Conservation (phyloP, 2,329 filamentous ascomycete species). For the Dendrostoma leiphaemia region DNA sequence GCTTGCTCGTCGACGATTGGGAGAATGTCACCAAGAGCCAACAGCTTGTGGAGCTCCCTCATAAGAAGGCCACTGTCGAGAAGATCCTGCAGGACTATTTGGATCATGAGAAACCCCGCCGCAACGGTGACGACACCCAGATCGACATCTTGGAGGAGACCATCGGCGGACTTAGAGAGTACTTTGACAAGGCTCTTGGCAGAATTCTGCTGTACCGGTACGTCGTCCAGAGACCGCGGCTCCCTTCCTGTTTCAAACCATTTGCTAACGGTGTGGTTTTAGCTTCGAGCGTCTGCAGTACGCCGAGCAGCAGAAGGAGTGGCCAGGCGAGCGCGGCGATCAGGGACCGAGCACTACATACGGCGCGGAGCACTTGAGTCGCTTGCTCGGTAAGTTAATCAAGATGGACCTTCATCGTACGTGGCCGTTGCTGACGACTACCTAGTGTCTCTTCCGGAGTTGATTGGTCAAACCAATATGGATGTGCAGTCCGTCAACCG, state of each 20-base stretch:
- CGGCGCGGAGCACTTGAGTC: slow-evolving; percentile 86
- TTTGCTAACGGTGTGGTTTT: not conserved
- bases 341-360: slow-evolving; percentile 73
- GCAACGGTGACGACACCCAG: slow-evolving; percentile 65
- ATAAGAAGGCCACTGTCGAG: slow-evolving; percentile 65
- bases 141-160: slow-evolving; percentile 89
- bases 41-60: slow-evolving; percentile 82
- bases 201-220: slow-evolving; percentile 83
- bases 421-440: not conserved
- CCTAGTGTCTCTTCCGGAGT: slow-evolving; percentile 82
- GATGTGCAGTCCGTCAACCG: slow-evolving; percentile 86
- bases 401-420: not conserved
- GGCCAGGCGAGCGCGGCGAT: slow-evolving; percentile 58
- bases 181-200: slow-evolving; percentile 88
- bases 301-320: slow-evolving; percentile 70
- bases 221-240: slow-evolving; percentile 19
- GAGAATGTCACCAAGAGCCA: slow-evolving; percentile 97
- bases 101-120: slow-evolving; percentile 64
- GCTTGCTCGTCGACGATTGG: slow-evolving; percentile 95
- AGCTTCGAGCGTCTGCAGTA: slow-evolving; percentile 92
- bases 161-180: slow-evolving; percentile 80
- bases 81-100: slow-evolving; percentile 81
- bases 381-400: slow-evolving; percentile 75
- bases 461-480: slow-evolving; percentile 98
- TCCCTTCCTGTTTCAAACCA: not conserved